phyloP scores from a whole-genome alignment of 2,329 filamentous ascomycete genomes.

The Lecanicillium sp. region DNA sequence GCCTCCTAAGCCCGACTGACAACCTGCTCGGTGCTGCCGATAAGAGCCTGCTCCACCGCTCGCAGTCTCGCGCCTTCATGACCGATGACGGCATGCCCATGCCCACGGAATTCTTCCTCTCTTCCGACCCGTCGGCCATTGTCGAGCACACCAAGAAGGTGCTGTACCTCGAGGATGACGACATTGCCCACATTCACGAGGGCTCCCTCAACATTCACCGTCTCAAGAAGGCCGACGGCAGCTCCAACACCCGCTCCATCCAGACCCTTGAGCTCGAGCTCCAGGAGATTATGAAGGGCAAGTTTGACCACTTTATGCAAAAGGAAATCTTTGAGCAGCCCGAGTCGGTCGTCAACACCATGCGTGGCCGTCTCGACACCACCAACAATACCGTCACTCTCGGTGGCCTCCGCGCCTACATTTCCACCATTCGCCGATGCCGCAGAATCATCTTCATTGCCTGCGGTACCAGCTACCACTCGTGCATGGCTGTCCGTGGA shows the following conservation, averaged over 20 bases:
- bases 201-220: conserved; percentile 98
- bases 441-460: conserved; percentile 98
- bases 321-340: conserved; percentile 99
- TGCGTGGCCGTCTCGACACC: conserved; percentile 94
- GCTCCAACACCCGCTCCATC: conserved; percentile 93
- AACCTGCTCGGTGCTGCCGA: conserved; percentile 77
- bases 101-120: conserved; percentile 98
- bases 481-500: conserved; percentile 98
- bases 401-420: conserved; percentile 92
- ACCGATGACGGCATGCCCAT: conserved; percentile 97
- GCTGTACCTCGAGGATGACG: conserved; percentile 97
- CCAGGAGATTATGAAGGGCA: conserved; percentile 99
- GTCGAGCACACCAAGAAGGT: conserved; percentile 99
- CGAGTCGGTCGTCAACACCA: conserved; percentile 98
- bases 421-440: conserved; percentile 92
- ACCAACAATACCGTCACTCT: conserved; percentile 93
- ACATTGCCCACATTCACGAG: conserved; percentile 99
- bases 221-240: conserved; percentile 91
- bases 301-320: conserved; percentile 99
- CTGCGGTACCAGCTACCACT: conserved; percentile 97
- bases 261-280: conserved; percentile 98
- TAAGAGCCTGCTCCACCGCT: conserved; percentile 97
- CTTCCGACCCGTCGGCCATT: conserved; percentile 95
- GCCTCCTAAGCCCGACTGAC: conserved; percentile 56
- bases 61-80: conserved; percentile 97